Evolutionary conservation across 805 yeast species (phyloP).

Genomic region (Candida nemodendra): DNA sequence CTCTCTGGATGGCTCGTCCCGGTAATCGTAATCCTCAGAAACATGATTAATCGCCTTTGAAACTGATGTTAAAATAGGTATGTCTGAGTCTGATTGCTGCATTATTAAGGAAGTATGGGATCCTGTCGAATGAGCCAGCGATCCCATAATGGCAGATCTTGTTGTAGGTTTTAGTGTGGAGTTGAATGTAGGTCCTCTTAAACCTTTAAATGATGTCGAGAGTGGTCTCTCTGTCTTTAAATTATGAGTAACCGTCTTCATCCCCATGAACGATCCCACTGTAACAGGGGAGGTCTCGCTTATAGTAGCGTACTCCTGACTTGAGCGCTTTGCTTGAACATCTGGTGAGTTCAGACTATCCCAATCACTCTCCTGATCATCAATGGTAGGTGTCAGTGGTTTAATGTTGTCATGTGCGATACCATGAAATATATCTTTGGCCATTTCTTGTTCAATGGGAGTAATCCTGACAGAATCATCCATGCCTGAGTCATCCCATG

Average conservation of each 20-base stretch:
- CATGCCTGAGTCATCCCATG: neutral
- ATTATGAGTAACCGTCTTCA: neutral
- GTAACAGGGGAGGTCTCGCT: neutral
- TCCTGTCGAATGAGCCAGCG: conserved; percentile 32
- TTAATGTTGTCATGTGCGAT: neutral
- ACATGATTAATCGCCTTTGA: neutral
- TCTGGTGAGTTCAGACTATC: conserved; percentile 8
- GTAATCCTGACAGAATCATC: neutral
- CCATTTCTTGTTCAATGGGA: no score
- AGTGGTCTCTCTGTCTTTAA: conserved; percentile 27
- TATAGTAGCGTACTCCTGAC: neutral
- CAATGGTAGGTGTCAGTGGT: neutral
- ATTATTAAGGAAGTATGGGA: conserved; percentile 28
- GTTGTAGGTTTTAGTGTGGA: conserved; percentile 27
- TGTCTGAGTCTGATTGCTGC: conserved; percentile 19
- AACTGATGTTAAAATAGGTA: conserved; percentile 9
- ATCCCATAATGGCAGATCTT: conserved; percentile 29
- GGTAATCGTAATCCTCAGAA: conserved; percentile 3
- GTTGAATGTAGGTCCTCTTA: conserved; percentile 57
- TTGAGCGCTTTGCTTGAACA: neutral
- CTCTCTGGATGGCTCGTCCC: conserved; percentile 18
- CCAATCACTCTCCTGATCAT: neutral
- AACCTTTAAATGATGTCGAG: conserved; percentile 59
- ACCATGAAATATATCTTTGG: neutral
- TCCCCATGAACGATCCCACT: neutral